Base-by-base conservation (phyloP, 257 asterid genomes). In the Ehretia macrophylla region DNA sequence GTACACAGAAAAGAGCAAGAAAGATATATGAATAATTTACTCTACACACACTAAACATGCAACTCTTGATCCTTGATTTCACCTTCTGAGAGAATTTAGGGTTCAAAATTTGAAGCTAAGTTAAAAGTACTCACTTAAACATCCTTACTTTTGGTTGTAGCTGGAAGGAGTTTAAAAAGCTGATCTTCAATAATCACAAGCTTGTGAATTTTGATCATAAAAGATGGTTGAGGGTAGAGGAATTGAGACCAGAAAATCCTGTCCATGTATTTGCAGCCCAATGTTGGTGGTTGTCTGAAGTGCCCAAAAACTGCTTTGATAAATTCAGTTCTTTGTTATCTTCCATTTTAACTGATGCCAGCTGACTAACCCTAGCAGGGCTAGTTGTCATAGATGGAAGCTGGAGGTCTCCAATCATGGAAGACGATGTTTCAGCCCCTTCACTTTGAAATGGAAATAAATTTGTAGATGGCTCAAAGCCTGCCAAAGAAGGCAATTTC, bases 191-290 rank as follows among this genome's bases (percentile, higher is more conserved):
- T 55, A 9, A 37, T 8, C 42, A 44, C 16, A 39, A 21, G 42
- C 35, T 17, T 17, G 20, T 10, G 1, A 10, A 20, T 52, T 52
- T 8, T 13, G 16, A 58, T 71, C 64, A 76, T 35, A 76, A 64
- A 39, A 76, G 70, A 65, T 76, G 78, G 55, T 32, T 42, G 45
- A 67, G 63, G 13, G 78, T 60, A 45, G 76, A 77, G 50, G 74
- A 69, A 58, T 69, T 77, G 49, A 77, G 68, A 44, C 79, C 74
- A 45, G 79, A 66, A 51, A 72, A 72, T 22, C 76, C 73, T 27
- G 75, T 56, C 75, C 81, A 72, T 17, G 73, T 64, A 53, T 42
- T 77, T 59, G 67, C 67, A 56, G 66, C 67, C 81, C 81, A 75
- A 56, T 62, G 64, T n/a, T 73, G 83, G 21, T 65, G 61, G 19